phyloP scores from a whole-genome alignment of 805 yeast species.

The Millerozyma miso region DNA sequence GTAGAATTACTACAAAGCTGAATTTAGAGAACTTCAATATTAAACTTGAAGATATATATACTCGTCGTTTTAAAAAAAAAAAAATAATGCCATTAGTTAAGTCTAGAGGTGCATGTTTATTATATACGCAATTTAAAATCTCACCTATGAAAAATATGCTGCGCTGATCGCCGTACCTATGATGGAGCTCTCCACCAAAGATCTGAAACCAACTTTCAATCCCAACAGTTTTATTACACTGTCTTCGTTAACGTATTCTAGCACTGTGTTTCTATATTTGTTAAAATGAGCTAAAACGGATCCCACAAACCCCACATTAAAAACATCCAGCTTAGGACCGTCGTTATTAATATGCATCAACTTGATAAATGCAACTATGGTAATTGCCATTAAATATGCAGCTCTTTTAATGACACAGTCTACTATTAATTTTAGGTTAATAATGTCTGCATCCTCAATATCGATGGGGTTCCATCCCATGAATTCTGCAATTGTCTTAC shows the following conservation, averaged over 20 bases:
- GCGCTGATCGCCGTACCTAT: conserved; percentile 57
- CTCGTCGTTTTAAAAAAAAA: too few relatives aligned
- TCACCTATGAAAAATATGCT: conserved; percentile 21
- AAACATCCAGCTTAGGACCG: conserved; percentile 15
- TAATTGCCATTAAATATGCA: conserved; percentile 38
- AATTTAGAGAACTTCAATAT: too few relatives aligned
- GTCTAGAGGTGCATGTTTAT: neutral
- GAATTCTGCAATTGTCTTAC: conserved; percentile 14
- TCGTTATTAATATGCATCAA: conserved; percentile 17
- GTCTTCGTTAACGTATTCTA: conserved; percentile 19
- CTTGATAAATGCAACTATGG: conserved; percentile 35
- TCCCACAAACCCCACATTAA: conserved; percentile 48
- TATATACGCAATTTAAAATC: neutral
- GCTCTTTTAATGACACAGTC: conserved; percentile 41
- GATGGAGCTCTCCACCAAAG: conserved; percentile 44
- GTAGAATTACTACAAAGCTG: too few relatives aligned
- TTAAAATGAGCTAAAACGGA: conserved; percentile 45
- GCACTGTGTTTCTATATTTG: conserved; percentile 30
- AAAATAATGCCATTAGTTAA: too few relatives aligned
- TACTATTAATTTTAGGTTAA: conserved; percentile 26
- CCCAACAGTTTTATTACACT: conserved; percentile 21
- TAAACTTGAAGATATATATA: too few relatives aligned
- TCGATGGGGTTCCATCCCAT: conserved; percentile 17
- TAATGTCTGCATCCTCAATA: conserved; percentile 24
- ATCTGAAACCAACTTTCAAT: conserved; percentile 31